Conservation (phyloP, 768 basidiomycete species). For the Russula virescens region DNA sequence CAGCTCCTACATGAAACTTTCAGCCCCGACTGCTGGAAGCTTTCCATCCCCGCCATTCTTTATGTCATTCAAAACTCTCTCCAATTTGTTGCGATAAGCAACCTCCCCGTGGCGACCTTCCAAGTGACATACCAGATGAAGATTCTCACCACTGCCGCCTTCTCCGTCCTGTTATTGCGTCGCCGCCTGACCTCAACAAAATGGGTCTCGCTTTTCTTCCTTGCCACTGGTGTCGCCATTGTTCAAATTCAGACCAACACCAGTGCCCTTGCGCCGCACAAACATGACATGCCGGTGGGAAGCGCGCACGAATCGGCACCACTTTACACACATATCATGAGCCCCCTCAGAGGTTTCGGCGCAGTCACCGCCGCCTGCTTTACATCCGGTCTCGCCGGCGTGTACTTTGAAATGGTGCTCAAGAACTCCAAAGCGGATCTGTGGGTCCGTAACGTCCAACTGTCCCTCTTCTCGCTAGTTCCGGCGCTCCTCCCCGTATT, state of each 20-base stretch:
- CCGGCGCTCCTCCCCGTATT: conserved; percentile 84
- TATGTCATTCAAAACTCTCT: conserved; percentile 96
- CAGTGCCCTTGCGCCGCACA: conserved; percentile 28
- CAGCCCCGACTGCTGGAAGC: conserved; percentile 93
- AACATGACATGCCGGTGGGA: conserved; percentile 44
- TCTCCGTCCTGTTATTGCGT: conserved; percentile 79
- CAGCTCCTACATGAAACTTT: conserved; percentile 70
- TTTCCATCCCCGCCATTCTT: conserved; percentile 92
- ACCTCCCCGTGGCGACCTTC: conserved; percentile 95
- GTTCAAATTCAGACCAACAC: conserved; percentile 82
- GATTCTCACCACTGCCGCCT: conserved; percentile 92
- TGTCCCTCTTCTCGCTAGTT: conserved; percentile 83
- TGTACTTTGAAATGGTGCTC: conserved; percentile 92
- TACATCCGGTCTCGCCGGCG: conserved; percentile 85
- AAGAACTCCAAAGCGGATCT: conserved; percentile 80
- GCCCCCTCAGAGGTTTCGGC: conserved; percentile 72
- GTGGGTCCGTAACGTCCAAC: conserved; percentile 87
- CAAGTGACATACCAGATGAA: conserved; percentile 99
- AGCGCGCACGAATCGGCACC: conserved; percentile 63
- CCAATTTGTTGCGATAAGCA: conserved; percentile 93
- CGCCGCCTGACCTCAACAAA: conserved; percentile 65
- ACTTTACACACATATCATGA: conserved; percentile 66
- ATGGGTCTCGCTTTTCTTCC: conserved; percentile 83
- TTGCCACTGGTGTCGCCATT: conserved; percentile 90
- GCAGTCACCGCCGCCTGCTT: conserved; percentile 84